phyloP scores from a whole-genome alignment of 495 filamentous ascomycete genomes.

The Aspergillus taichungensis region DNA sequence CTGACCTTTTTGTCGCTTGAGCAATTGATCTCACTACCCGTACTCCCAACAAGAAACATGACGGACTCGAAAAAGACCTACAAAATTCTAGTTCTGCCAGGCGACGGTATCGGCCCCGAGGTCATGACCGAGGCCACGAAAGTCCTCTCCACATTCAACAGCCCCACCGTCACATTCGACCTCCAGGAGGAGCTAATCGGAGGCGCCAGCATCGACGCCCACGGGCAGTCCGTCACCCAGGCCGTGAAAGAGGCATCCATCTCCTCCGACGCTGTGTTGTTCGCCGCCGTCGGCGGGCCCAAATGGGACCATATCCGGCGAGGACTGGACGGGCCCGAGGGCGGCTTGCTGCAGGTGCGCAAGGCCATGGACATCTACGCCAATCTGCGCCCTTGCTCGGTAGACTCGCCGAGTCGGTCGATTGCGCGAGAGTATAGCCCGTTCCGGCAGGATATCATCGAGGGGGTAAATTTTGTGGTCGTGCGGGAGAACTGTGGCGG shows the following conservation, averaged over 20 bases:
- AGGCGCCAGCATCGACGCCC: constrained; percentile 37
- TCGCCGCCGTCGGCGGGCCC: constrained; percentile 42
- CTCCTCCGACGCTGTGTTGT: constrained; percentile 39
- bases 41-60: neutral
- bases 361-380: constrained; percentile 43
- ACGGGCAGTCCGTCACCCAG: constrained; percentile 36
- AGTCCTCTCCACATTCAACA: constrained; percentile 39
- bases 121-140: constrained; percentile 45
- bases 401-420: constrained; percentile 28
- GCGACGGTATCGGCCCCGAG: constrained; percentile 48
- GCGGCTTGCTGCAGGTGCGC: constrained; percentile 36
- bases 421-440: constrained; percentile 34
- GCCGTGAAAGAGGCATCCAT: constrained; percentile 34
- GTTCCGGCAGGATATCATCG: constrained; percentile 36
- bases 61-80: constrained; percentile 13
- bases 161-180: constrained; percentile 26
- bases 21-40: neutral
- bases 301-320: constrained; percentile 40
- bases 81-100: constrained; percentile 45
- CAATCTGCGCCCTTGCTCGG: constrained; percentile 40
- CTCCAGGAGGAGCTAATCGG: constrained; percentile 40
- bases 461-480: constrained; percentile 42
- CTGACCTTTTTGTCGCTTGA: neutral
- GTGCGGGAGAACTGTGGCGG: constrained; percentile 45
- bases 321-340: constrained; percentile 37